A percentile compares a stretch with the other conserved stretches of the same genome.
phyloP scores from a whole-genome alignment of 306 rosid species.

The Echinosophora koreensis region DNA sequence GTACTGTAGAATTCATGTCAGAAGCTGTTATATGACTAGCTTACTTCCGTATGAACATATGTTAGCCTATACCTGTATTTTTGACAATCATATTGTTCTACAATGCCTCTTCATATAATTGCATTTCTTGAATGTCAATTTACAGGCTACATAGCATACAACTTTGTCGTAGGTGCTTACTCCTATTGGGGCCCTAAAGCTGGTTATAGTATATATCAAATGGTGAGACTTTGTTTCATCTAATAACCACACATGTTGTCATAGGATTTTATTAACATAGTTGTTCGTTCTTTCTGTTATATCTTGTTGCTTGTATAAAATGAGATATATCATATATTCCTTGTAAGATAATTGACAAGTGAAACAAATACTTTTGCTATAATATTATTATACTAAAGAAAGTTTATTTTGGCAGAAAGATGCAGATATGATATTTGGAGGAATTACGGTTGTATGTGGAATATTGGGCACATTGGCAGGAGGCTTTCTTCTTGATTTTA shows the following conservation, averaged over 20 bases:
- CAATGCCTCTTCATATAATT: slow-evolving; percentile 19
- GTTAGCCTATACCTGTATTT: not conserved
- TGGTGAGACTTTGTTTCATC: slow-evolving; percentile 63
- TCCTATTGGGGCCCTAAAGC: slow-evolving; percentile 99
- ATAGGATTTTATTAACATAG: slow-evolving; percentile 28
- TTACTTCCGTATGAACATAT: slow-evolving; percentile 24
- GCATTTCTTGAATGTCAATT: slow-evolving; percentile 39
- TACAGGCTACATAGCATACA: slow-evolving; percentile 85
- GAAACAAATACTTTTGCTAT: slow-evolving; percentile 29
- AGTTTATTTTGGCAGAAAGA: slow-evolving; percentile 63
- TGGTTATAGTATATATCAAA: slow-evolving; percentile 82
- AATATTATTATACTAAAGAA: slow-evolving; percentile 41
- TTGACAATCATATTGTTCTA: slow-evolving; percentile 10
- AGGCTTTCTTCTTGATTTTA: slow-evolving; percentile 74
- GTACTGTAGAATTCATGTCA: slow-evolving; percentile 25
- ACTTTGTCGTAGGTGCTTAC: slow-evolving; percentile 90
- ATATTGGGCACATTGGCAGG: slow-evolving; percentile 87
- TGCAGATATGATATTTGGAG: slow-evolving; percentile 95
- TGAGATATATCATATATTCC: not conserved
- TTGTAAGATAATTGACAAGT: slow-evolving; percentile 16
- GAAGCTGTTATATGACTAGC: slow-evolving; percentile 33
- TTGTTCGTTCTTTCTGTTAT: slow-evolving; percentile 4
- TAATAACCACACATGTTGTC: not conserved
- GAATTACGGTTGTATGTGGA: slow-evolving; percentile 82
- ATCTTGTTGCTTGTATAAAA: slow-evolving; percentile 12